These are phyloP conservation scores for Cystobasidium slooffiae DNA, from an alignment of 1,284 basidiomycete species.

Conservation along the genomic window DNA sequence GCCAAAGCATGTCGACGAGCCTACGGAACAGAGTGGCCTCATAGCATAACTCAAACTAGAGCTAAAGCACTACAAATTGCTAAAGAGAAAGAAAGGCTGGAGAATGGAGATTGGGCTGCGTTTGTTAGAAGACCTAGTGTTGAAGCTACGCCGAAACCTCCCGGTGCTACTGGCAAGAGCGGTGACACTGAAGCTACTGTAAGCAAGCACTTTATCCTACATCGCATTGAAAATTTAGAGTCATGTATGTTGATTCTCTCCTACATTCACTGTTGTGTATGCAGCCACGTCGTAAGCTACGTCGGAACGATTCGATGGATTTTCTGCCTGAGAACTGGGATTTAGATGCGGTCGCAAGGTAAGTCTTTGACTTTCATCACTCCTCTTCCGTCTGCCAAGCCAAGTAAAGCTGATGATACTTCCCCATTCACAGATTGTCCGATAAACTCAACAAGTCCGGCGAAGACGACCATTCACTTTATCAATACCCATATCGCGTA, in stretches of 20 bases:
- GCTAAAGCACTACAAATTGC: conserved; percentile 15
- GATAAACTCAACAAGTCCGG: conserved; percentile 22
- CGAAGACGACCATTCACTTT: background rate
- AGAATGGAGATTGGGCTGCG: conserved; percentile 13
- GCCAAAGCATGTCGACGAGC: conserved; percentile 33
- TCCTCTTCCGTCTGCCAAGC: background rate
- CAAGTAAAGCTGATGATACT: background rate
- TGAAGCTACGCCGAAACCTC: conserved; percentile 29
- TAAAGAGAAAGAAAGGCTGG: conserved; percentile 21
- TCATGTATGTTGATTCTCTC: background rate
- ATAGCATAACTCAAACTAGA: conserved; percentile 30
- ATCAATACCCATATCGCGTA: conserved; percentile 1
- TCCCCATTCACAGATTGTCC: conserved; percentile 20
- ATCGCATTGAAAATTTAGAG: background rate
- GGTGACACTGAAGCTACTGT: conserved; percentile 10
- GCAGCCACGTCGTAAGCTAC: conserved; percentile 25
- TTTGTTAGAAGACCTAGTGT: conserved; percentile 28
- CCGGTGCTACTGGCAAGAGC: background rate
- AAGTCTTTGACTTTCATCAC: background rate
- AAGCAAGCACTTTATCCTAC: background rate
- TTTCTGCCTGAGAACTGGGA: conserved; percentile 37
- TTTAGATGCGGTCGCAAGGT: conserved; percentile 31
- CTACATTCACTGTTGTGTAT: background rate
- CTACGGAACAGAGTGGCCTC: conserved; percentile 20
- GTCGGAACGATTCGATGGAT: conserved; percentile 42